Evolutionary conservation across 2,329 filamentous ascomycete species (phyloP), one percentile per base, ranked within the genome.

Genomic region (Fusarium verticillioides): DNA sequence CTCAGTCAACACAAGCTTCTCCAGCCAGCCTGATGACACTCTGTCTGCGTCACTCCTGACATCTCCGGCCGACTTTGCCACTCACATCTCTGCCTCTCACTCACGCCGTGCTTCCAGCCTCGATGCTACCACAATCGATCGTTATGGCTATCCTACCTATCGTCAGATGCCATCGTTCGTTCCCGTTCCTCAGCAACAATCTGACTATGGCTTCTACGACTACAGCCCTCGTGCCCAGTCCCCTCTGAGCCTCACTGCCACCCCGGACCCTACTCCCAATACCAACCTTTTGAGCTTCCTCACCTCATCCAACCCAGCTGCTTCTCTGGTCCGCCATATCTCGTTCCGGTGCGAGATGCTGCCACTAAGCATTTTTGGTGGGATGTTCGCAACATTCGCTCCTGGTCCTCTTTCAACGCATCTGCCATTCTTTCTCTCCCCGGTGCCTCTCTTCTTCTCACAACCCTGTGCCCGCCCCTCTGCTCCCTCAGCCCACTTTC

Each of bases 351-450:
- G 78, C 89, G 86, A 72, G 93, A 90, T 81, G 91, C 87, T 78
- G 89, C 87, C 82, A 92, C 88, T 77, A 94, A 92, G 81, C 91
- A 97, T 84, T 97, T 96, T 82, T 98, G 96, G 96, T 98, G 94
- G 93, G 96, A 98, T 79, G 89, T 97, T 66, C 93, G 96, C 75
- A 96, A 97, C 80, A 87, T 98, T 74, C 91, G 94, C 71, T 88
- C 91, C 70, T 98, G 96, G 96, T 89, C 88, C 58, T 88, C 90
- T 75, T 98, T 98, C 88, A 94, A 90, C 73, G 85, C 93, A 16
- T 82, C 87, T 60, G 90, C 91, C 64, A 91, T 98, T 80, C 87
- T 92, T 74, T 86, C 89, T 10, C 90, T 97, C 50, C 93, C 92
- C 2, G 91, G 91, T 37, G 91, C 96, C 30, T 87, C 91, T 11